phyloP scores from a whole-genome alignment of 768 basidiomycete species.

The Lactifluus rugatus region DNA sequence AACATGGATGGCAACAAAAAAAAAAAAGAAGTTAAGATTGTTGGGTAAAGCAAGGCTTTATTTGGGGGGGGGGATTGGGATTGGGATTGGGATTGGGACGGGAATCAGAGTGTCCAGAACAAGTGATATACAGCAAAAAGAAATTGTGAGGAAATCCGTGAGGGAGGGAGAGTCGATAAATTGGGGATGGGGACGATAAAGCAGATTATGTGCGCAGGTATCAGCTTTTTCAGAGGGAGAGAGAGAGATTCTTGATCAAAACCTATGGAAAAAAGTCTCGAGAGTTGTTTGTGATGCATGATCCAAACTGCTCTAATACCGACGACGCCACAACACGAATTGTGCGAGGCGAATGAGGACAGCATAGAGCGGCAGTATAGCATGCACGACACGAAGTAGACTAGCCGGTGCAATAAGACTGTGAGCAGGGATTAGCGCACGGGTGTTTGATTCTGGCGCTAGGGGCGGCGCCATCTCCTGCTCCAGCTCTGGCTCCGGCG shows the following conservation, averaged over 20 bases:
- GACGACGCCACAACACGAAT: conserved; percentile 7
- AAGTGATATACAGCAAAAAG: conserved; percentile 18
- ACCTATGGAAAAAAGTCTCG: not conserved
- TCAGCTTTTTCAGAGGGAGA: conserved; percentile 2
- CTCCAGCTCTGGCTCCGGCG: conserved; percentile 11
- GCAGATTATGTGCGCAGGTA: conserved; percentile 9
- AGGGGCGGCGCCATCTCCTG: not conserved
- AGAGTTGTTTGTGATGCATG: not conserved
- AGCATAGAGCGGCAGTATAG: conserved; percentile 14
- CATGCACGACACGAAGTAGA: conserved; percentile 10
- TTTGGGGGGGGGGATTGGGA: not conserved
- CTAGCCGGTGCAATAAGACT: conserved; percentile 2
- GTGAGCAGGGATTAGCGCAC: not conserved
- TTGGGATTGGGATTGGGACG: not conserved
- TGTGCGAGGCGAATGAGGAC: conserved; percentile 13
- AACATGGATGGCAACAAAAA: not conserved
- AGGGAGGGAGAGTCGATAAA: not conserved
- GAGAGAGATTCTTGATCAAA: conserved; percentile 3
- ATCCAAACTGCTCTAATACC: not conserved
- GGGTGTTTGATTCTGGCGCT: not conserved
- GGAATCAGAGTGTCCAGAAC: not conserved
- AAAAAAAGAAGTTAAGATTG: not conserved
- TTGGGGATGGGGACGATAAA: not conserved
- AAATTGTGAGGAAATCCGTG: conserved; percentile 12
- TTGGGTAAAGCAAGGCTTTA: not conserved